Percentiles rank a stretch among this genome's conserved stretches.
phyloP scores from a whole-genome alignment of 257 asterid genomes.

The Agastache rugosa region DNA sequence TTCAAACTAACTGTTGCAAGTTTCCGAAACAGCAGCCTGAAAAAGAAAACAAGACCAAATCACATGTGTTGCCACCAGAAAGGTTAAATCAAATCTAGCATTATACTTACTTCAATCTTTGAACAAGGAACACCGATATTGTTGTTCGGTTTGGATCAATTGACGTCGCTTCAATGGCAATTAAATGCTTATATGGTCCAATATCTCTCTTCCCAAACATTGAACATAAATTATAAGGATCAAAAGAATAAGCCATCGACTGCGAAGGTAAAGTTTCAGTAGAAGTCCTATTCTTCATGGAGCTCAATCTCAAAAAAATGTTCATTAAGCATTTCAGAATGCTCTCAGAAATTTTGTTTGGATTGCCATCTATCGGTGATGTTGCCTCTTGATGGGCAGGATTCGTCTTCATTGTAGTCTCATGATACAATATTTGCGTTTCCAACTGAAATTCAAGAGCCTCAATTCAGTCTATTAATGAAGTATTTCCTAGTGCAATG shows the following conservation, averaged over 20 bases:
- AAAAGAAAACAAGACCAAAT: conserved; percentile 22
- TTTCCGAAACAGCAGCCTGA: conserved; percentile 72
- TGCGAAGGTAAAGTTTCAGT: conserved; percentile 54
- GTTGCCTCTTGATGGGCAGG: conserved; percentile 40
- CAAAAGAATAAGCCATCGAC: conserved; percentile 44
- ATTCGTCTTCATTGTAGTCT: conserved; percentile 43
- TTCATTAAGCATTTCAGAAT: conserved; percentile 74
- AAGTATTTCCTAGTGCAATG: conserved; percentile 11
- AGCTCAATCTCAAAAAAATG: conserved; percentile 72
- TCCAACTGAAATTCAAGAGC: conserved; percentile 50
- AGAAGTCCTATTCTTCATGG: conserved; percentile 52
- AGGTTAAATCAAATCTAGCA: neutral
- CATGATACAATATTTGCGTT: conserved; percentile 38
- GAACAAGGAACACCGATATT: conserved; percentile 67
- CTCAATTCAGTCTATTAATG: conserved; percentile 2
- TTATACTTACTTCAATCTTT: conserved; percentile 61
- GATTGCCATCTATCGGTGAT: conserved; percentile 44
- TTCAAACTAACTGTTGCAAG: conserved; percentile 64
- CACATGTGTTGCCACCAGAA: neutral
- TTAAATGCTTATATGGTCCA: conserved; percentile 76
- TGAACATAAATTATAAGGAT: conserved; percentile 67
- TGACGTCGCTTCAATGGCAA: conserved; percentile 60
- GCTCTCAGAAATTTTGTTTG: conserved; percentile 79
- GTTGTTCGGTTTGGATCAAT: conserved; percentile 69
- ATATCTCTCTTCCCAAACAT: conserved; percentile 69